These are phyloP conservation scores for Trichoderma lentiforme DNA, from an alignment of 2,329 filamentous ascomycete genomes.

Conservation along the genomic window DNA sequence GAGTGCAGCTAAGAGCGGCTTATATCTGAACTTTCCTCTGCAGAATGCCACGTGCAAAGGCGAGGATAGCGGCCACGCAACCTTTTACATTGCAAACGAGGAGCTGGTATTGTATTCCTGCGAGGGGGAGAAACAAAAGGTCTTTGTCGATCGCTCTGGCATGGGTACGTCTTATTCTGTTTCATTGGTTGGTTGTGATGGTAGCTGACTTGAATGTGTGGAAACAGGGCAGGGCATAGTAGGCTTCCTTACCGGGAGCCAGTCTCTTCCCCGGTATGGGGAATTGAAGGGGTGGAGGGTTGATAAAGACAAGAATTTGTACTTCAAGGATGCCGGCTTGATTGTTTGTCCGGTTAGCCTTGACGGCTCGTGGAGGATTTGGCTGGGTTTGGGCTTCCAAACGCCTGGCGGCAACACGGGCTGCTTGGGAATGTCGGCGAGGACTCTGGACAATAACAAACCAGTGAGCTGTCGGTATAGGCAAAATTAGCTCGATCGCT, in stretches of 20 bases:
- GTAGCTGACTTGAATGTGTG: not conserved
- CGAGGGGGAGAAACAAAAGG: conserved; percentile 42
- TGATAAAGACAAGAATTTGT: conserved; percentile 41
- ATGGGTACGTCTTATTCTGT: conserved; percentile 46
- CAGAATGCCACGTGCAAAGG: conserved; percentile 50
- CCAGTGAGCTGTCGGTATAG: conserved; percentile 40
- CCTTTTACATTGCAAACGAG: conserved; percentile 47
- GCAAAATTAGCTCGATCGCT: not conserved
- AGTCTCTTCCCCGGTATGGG: conserved; percentile 34
- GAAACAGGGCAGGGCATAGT: conserved; percentile 48
- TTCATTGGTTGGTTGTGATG: not conserved
- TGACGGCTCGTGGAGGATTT: conserved; percentile 42
- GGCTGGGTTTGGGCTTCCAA: conserved; percentile 31
- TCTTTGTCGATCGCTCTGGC: conserved; percentile 55
- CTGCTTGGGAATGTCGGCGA: conserved; percentile 37
- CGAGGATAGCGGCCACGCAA: conserved; percentile 41
- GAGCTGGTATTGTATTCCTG: conserved; percentile 47
- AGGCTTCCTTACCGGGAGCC: conserved; percentile 48
- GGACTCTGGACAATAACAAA: conserved; percentile 27
- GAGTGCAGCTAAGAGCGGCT: conserved; percentile 42
- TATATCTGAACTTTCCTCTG: conserved; percentile 42
- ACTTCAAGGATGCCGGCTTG: conserved; percentile 43
- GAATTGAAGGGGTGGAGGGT: conserved; percentile 49
- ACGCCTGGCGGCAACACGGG: conserved; percentile 36
- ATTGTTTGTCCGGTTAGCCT: conserved; percentile 51